These are phyloP conservation scores for Allantophomopsis lycopodina DNA, from an alignment of 2,329 filamentous ascomycete species.

Conservation along the genomic window DNA sequence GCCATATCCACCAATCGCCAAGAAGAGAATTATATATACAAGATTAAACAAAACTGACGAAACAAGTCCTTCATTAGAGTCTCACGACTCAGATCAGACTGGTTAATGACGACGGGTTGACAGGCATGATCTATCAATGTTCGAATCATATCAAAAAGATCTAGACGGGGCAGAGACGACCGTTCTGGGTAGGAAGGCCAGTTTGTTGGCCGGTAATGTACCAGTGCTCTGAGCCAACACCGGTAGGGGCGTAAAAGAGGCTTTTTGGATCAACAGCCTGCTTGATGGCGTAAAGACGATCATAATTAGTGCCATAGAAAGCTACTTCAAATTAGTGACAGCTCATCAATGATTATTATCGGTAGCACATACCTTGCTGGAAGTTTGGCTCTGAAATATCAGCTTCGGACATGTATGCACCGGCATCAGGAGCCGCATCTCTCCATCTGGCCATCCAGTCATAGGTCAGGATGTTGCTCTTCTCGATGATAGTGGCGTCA, in stretches of 20 bases:
- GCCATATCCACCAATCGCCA: too few relatives aligned
- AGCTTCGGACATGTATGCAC: conserved; percentile 36
- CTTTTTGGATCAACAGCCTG: conserved; percentile 29
- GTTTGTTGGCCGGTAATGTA: conserved; percentile 13
- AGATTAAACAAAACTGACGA: too few relatives aligned
- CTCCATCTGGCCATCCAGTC: conserved; percentile 17
- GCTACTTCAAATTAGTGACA: conserved; percentile 1
- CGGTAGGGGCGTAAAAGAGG: conserved; percentile 31
- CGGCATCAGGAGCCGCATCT: conserved; percentile 25
- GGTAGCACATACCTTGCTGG: neutral
- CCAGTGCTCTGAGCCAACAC: conserved; percentile 38
- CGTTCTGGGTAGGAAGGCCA: conserved; percentile 9
- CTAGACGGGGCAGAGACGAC: conserved; percentile 22
- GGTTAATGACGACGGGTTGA: too few relatives aligned
- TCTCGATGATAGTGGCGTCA: conserved; percentile 13
- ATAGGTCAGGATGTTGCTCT: conserved; percentile 17
- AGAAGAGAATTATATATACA: too few relatives aligned
- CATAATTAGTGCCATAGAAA: conserved; percentile 34
- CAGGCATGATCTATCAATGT: too few relatives aligned
- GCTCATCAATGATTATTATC: conserved; percentile 5
- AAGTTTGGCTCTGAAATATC: conserved; percentile 12
- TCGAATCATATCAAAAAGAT: too few relatives aligned
- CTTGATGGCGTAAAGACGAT: conserved; percentile 29
- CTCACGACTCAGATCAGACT: too few relatives aligned
- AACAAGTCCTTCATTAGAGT: too few relatives aligned